These are phyloP conservation scores for Heterobasidion annosum DNA, from an alignment of 1,284 basidiomycete genomes.

Conservation along the genomic window DNA sequence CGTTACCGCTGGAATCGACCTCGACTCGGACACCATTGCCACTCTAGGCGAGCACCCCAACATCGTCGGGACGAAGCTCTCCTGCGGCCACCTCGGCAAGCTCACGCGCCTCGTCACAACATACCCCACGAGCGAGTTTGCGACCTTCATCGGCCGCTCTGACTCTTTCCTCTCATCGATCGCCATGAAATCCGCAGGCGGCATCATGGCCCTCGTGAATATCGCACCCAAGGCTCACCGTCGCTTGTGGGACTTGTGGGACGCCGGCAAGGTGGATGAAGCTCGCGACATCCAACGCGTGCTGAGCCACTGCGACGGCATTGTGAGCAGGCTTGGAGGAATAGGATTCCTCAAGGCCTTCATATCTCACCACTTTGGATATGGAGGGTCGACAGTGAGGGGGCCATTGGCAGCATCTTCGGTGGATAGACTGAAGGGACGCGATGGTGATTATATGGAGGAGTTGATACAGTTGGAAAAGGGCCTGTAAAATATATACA, in stretches of 20 bases:
- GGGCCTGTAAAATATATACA: slow-evolving; percentile 18
- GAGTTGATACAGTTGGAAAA: slow-evolving; percentile 62
- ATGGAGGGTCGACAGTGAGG: slow-evolving; percentile 50
- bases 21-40: slow-evolving; percentile 76
- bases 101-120: slow-evolving; percentile 63
- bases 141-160: slow-evolving; percentile 55
- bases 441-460: slow-evolving; percentile 34
- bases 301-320: slow-evolving; percentile 69
- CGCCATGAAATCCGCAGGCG: slow-evolving; percentile 57
- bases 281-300: slow-evolving; percentile 64
- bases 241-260: slow-evolving; percentile 49
- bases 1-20: slow-evolving; percentile 78
- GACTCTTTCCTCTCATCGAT: slow-evolving; percentile 65
- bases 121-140: slow-evolving; percentile 43
- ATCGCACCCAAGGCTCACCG: slow-evolving; percentile 68
- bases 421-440: slow-evolving; percentile 23
- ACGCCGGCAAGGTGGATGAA: slow-evolving; percentile 50
- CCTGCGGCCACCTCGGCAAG: slow-evolving; percentile 81
- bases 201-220: slow-evolving; percentile 73
- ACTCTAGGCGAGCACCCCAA: slow-evolving; percentile 74
- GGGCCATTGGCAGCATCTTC: slow-evolving; percentile 45
- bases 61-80: slow-evolving; percentile 84
- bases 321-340: slow-evolving; percentile 60
- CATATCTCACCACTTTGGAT: slow-evolving; percentile 60
- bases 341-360: slow-evolving; percentile 67